Conservation (phyloP, 495 filamentous ascomycete species). For the Talaromyces ruber region DNA sequence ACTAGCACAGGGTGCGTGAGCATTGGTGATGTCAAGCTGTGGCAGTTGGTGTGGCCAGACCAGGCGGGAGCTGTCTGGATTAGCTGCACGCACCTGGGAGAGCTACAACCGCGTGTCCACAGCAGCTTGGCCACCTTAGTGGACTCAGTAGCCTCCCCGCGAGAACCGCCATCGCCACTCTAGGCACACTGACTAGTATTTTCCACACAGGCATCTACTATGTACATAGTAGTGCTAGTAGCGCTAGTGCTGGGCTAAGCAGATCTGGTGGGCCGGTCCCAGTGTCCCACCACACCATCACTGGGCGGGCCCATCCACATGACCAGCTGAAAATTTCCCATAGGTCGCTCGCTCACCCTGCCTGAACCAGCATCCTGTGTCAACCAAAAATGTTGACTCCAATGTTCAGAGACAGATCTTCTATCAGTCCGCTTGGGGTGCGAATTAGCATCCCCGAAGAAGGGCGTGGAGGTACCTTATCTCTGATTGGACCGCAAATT, state of each 20-base stretch:
- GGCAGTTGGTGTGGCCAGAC: not conserved
- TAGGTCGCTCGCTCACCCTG: not conserved
- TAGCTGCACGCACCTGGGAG: not conserved
- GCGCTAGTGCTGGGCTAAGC: not conserved
- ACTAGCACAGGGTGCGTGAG: not conserved
- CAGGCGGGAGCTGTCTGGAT: not conserved
- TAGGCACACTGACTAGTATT: no score
- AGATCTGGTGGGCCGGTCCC: not conserved
- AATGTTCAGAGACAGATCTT: no score
- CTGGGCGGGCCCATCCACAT: conserved; percentile 3
- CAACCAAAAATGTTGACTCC: no score
- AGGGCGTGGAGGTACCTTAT: not conserved
- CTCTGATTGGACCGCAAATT: not conserved
- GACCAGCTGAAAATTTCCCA: conserved; percentile 8
- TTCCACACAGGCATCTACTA: no score
- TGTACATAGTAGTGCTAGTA: not conserved
- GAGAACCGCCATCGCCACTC: not conserved
- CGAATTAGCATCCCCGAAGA: not conserved
- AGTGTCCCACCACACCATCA: not conserved
- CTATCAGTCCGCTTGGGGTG: no score
- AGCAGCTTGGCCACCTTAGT: not conserved
- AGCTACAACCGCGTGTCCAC: not conserved
- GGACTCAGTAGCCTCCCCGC: not conserved
- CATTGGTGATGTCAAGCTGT: not conserved
- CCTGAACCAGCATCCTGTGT: not conserved